Evolutionary conservation across 495 filamentous ascomycete species (phyloP), one percentile per base, ranked within the genome.

Genomic region (Aspergillus baeticus): DNA sequence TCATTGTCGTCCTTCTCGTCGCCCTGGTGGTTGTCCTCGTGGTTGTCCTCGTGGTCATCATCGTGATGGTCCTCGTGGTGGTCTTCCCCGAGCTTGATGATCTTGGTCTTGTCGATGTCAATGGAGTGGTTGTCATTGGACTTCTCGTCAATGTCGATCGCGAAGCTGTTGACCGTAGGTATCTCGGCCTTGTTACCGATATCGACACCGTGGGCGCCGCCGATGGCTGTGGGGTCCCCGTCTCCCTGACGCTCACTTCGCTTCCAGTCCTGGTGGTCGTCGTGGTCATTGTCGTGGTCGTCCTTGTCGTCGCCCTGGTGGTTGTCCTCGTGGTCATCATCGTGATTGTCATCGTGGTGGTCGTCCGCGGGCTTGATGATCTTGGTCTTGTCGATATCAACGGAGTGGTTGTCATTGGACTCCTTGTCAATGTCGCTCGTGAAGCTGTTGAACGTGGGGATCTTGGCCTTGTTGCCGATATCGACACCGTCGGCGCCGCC

Each of bases 401-500:
- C 33, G 17, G 48, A 53, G 41, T 58, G 56, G 18, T 58, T 41
- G 13, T 58, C 56, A 4, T 37, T 11, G 5, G 29, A 38, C 6
- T 20, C 4, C 1, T 50, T 42, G 10, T 22, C 34, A 7, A 48
- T 39, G 3, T 21, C 10, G 2, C 26, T 26, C 1, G 33, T 33
- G 36, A 33, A 34, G 15, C 14, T n/a, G 17, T 52, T 51, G n/a
- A 31, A 22, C 11, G 36, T 36, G 20, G 55, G 48, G 10, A 53
- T 33, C 17, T 2, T 2, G 10, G 46, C 48, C 10, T 3, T 23
- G 39, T 53, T 58, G 11, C 48, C 55, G 2, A 39, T 23, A 18
- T 58, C 55, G 7, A 47, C 33, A 8, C 55, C 55, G 2, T 33
- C 21, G 13, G 55, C 38, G 1, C 55, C 55, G 14, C 39, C 55